Base-by-base conservation (phyloP, 495 filamentous ascomycete species). In the Neurospora intermedia region DNA sequence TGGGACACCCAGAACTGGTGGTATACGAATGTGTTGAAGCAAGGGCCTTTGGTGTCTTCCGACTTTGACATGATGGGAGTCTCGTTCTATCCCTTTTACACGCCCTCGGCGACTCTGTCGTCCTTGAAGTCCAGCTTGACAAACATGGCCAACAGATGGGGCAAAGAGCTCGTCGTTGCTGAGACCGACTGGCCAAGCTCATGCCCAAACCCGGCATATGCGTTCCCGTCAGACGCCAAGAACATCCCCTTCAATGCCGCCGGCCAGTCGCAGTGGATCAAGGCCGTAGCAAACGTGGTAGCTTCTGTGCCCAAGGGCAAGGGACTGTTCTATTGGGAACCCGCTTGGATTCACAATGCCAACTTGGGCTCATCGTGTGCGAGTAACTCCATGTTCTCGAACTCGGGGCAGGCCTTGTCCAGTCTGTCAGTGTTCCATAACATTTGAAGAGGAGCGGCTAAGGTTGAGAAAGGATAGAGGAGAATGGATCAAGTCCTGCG, bases 321-420 rank as follows among this genome's bases (percentile, higher is more conserved):
- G 2, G 90, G 90, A 0, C 73, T 92, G 59, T 91, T 91, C 76
- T 93, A 91, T 71, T 92, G 91, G 90, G 89, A 92, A 77, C 91
- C 90, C 5, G 89, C 87, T 9, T 92, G 90, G 90, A 83, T 91
- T 62, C 81, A 87, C 62, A 91, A 92, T 78, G 85, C 85, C 15
- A 85, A 79, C 15, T 79, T 92, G 72, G 90, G 91, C 4, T 83
- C 82, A 9, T 84, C 82, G 5, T 86, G 84, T 71, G 79, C 81
- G 10, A 82, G 81, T 20, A 85, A 84, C 76, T 84, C 81, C 40
- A 86, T 85, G 83, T 85, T 86, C 72, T 76, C 80, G 71, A 54
- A 41, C 40, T 72, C 74, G 2, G 81, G 81, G 1, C 74, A 76
- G 35, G 81, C 79, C 7, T 72, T 78, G n/a, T 79, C 77, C 15